Percentiles rank a stretch among this genome's conserved stretches.
Evolutionary conservation across 1,284 basidiomycete genomes (phyloP).

Genomic region (Apiotrichum domesticum): DNA sequence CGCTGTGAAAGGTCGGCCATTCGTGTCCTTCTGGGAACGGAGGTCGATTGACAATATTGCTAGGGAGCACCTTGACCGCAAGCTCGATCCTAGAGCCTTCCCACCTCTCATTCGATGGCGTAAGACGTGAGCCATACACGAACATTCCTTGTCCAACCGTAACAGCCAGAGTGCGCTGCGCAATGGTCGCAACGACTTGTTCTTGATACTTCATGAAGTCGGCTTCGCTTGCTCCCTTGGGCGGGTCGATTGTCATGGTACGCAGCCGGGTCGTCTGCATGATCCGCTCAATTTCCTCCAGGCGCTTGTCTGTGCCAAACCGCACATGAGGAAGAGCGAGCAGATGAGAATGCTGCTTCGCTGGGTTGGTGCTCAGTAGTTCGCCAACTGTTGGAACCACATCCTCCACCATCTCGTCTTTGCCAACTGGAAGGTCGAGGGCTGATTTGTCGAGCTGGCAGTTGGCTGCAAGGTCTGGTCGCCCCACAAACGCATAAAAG

Average conservation of each 20-base stretch:
- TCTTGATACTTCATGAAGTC: conserved; percentile 59
- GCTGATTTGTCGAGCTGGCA: conserved; percentile 8
- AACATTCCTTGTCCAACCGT: conserved; percentile 82
- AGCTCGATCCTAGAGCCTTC: conserved; percentile 74
- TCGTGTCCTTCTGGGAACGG: conserved; percentile 62
- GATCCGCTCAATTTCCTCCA: conserved; percentile 83
- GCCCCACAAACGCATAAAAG: conserved; percentile 68
- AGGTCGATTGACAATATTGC: conserved; percentile 49
- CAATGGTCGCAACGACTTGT: conserved; percentile 65
- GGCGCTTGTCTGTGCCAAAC: conserved; percentile 74
- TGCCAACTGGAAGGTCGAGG: conserved; percentile 15
- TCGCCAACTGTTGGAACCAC: conserved; percentile 20
- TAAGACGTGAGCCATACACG: conserved; percentile 68
- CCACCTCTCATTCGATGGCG: conserved; percentile 63
- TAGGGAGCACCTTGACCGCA: conserved; percentile 59
- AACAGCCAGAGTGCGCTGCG: conserved; percentile 76
- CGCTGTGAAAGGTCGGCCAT: conserved; percentile 98
- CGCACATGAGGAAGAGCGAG: conserved; percentile 57
- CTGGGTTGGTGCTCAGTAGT: conserved; percentile 7
- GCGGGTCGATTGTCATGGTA: conserved; percentile 61
- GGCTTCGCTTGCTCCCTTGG: conserved; percentile 53
- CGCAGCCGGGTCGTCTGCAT: conserved; percentile 68
- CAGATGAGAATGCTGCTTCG: conserved; percentile 14
- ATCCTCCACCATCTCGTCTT: conserved; percentile 7
- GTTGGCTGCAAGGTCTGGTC: conserved; percentile 61